phyloP scores from a whole-genome alignment of 306 rosid genomes.

The Acacia melanoxylon region DNA sequence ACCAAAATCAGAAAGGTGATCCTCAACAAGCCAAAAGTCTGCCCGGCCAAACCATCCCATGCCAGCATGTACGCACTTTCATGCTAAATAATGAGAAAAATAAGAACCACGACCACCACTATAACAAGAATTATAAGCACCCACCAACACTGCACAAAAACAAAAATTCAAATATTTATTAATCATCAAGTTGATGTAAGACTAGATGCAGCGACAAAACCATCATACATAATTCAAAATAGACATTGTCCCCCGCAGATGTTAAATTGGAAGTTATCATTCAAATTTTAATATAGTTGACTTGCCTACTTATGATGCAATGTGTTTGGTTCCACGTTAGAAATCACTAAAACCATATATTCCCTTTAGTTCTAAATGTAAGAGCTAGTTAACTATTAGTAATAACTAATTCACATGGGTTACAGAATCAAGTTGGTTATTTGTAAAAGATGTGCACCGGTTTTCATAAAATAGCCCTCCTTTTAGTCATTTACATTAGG shows the following conservation, averaged over 20 bases:
- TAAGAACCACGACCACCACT: slow-evolving; percentile 46
- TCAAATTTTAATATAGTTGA: slow-evolving; percentile 2
- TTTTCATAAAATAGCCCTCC: not conserved
- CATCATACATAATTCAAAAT: slow-evolving; percentile 22
- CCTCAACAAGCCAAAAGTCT: slow-evolving; percentile 14
- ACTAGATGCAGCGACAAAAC: not conserved
- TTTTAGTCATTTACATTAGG: not conserved
- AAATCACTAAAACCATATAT: not conserved
- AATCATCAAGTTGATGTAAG: not conserved
- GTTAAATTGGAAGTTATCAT: not conserved
- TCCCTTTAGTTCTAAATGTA: not conserved
- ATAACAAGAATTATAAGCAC: slow-evolving; percentile 42
- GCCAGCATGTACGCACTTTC: slow-evolving; percentile 18
- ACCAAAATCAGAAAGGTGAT: slow-evolving; percentile 26
- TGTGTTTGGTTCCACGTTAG: not conserved
- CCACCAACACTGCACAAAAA: slow-evolving; percentile 76
- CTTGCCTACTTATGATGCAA: slow-evolving; percentile 9
- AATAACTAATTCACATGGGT: not conserved
- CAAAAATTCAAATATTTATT: slow-evolving; percentile 16
- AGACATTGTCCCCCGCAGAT: not conserved
- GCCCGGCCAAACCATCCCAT: slow-evolving; percentile 1
- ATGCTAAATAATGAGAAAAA: slow-evolving; percentile 50
- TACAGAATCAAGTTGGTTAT: not conserved
- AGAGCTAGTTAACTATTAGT: not conserved
- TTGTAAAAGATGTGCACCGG: not conserved